Base-by-base conservation (phyloP, 257 asterid species). In the Leonotis leonurus region DNA sequence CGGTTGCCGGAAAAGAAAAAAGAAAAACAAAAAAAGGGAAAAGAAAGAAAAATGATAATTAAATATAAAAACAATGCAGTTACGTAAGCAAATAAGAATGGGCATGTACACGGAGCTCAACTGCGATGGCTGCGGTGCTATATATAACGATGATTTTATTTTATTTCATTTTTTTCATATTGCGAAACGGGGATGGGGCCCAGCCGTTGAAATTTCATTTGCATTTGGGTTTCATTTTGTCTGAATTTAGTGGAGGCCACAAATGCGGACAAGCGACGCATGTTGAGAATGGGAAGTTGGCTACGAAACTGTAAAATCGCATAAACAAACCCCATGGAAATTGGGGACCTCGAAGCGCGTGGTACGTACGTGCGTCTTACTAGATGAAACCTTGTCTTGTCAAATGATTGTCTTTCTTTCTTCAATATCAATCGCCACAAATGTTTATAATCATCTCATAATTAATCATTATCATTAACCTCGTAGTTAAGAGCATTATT, bases 161-260 rank as follows among this genome's bases (percentile, higher is more conserved):
- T n/a, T n/a, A n/a, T n/a, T n/a, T n/a, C n/a, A n/a, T n/a, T n/a
- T n/a, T n/a, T n/a, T n/a, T 33, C 24, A 57, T 64, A 67, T 70
- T 73, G 74, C 70, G 63, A 2, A 72, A 46, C 8, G 50, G 60
- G 58, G 69, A 2, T 46, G 76, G 63, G 63, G 75, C 24, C 67
- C 75, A 64, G 35, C 66, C 0, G 21, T 54, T 49, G n/a, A n/a
- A 65, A 54, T 90, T 81, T 85, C 81, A 71, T 75, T 70, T 81
- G 87, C 75, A 85, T 86, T 82, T 79, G 79, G 73, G 77, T 78
- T 78, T 81, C 83, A 90, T 87, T 85, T 85, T 78, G 82, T 67
- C 76, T 80, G 79, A 72, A 83, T 90, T 87, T 81, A 68, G 46
- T 65, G 40, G 30, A 62, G 54, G 69, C 50, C 33, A 35, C 11